Conservation (phyloP, 306 rosid species). For the Ziziphus jujuba region DNA sequence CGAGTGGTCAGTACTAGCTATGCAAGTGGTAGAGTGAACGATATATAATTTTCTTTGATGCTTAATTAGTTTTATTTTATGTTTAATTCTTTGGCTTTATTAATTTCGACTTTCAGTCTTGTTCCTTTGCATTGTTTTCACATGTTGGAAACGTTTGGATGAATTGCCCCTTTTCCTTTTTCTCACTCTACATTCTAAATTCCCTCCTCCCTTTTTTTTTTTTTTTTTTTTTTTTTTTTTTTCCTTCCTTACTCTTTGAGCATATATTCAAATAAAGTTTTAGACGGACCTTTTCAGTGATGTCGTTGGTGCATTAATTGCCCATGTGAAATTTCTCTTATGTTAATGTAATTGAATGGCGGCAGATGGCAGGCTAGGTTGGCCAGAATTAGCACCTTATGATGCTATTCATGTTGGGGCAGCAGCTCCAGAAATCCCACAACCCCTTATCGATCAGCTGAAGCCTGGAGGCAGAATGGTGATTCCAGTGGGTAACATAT, state of each 20-base stretch:
- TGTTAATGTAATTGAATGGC: neutral
- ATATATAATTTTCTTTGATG: too few relatives aligned
- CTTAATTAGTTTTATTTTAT: too few relatives aligned
- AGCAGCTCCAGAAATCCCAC: conserved; percentile 87
- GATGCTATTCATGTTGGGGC: conserved; percentile 98
- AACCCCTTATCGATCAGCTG: conserved; percentile 77
- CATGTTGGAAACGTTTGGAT: neutral
- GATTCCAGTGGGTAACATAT: conserved; percentile 82
- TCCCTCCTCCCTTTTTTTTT: neutral
- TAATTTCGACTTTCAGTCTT: neutral
- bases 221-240: neutral
- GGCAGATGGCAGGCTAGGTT: conserved; percentile 91
- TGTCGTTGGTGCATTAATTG: too few relatives aligned
- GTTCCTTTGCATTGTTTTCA: too few relatives aligned
- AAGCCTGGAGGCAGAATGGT: conserved; percentile 97
- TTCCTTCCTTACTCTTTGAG: neutral
- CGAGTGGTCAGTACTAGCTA: too few relatives aligned
- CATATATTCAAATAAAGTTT: neutral
- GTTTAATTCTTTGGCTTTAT: neutral
- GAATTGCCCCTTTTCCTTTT: too few relatives aligned
- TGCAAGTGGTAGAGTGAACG: too few relatives aligned
- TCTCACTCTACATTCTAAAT: too few relatives aligned
- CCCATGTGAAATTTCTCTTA: neutral
- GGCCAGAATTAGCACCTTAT: conserved; percentile 82
- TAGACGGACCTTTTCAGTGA: too few relatives aligned